Evolutionary conservation across 2,329 filamentous ascomycete species (phyloP), one percentile per base, ranked within the genome.

Genomic region (Colletotrichum tabaci): DNA sequence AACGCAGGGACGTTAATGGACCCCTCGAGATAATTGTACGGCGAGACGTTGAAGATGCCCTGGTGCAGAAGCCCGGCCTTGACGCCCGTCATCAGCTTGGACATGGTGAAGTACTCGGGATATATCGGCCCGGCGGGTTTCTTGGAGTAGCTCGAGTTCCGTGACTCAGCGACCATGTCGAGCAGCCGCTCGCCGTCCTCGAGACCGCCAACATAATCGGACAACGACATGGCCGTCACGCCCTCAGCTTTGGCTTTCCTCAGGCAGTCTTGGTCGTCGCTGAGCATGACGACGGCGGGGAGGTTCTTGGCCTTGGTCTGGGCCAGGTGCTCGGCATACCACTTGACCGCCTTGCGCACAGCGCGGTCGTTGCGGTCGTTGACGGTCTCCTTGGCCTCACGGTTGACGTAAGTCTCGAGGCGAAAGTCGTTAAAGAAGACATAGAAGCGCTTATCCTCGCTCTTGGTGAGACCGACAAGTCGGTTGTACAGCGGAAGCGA

Each of bases 341-440:
- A 99, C 78, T 91, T 90, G 62, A 95, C 94, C 2, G 96, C 94
- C 76, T 88, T 90, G 58, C 96, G 89, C 40, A 99, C 94, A 55
- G 96, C 95, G 73, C 95, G 91, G 81, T 99, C 97, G 79, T 99
- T 99, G 66, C 96, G 90, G 81, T 99, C 96, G 80, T 99, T 99
- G 82, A 99, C 96, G 3, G 90, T 93, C 84, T 99, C 96, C 47
- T 93, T 92, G 7, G 87, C 82, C 23, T 91, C 88, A 73, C 96
- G 89, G 38, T 88, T 84, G 58, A 98, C 90, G 78, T 98, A 93
- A 0, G 96, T 99, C 82, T 99, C 97, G 49, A 95, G 86, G 62
- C 96, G 90, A 79, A 99, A 99, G 77, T 99, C 96, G 81, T 99
- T 99, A 89, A 98, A 98, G 81, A 99, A 99, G 63, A 99, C 94